Evolutionary conservation across 805 yeast species (phyloP), one percentile per base, ranked within the genome.

Genomic region (Nakazawaea ernobii): DNA sequence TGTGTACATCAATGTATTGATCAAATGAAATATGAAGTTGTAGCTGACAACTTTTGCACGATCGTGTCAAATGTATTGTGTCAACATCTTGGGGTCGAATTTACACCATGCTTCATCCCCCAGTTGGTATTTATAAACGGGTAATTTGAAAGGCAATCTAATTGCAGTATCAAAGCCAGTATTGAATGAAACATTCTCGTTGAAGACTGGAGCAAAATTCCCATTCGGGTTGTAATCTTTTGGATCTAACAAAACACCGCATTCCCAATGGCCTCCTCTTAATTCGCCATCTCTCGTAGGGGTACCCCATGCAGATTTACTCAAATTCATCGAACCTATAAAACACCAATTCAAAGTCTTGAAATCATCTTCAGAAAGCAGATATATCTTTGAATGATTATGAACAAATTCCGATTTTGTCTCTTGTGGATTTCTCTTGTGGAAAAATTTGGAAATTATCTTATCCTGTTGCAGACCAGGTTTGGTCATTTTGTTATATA

Each of bases 291-390:
- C 52, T 3, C 55, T 53, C 26, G 62, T 46, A 13, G 67, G 65
- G 5, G 59, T 64, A 0, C 96, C 96, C 96, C 96, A 88, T 1
- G 95, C 96, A 50, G 79, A 84, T 46, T 77, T 77, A 30, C 91
- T 82, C 36, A 86, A 57, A 57, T 88, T 88, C 30, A 88, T 85
- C 42, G 90, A 82, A 0, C 94, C 85, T 58, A 85, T 69, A 6
- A 85, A 60, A 15, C 82, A 73, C 95, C 95, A 88, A 43, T 77
- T 73, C 5, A 85, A 59, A 2, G 77, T 65, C 32, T 63, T 55
- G 61, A 74, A 77, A 43, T 70, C 56, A 53, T 79, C 80, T 4
- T 73, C 73, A 10, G 82, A 73, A 52, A 78, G 72, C 49, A 78
- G 57, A 55, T 84, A 80, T 30, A 86, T 76, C 61, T 88, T 88